Conservation (phyloP, 768 basidiomycete genomes). For the Auriculariales sp. region DNA sequence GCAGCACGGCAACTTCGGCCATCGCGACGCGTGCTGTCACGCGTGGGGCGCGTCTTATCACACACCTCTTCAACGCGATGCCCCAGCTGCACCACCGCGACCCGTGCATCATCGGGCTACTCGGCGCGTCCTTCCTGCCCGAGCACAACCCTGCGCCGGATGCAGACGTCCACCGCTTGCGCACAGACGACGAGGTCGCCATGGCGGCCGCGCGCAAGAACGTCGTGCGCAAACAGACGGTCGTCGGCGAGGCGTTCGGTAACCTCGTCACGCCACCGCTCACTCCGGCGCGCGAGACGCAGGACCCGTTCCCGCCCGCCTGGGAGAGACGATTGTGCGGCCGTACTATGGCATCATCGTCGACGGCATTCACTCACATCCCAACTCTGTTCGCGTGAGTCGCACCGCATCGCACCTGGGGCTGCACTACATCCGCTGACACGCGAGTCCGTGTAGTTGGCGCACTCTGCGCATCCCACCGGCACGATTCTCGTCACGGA, state of each 20-base stretch:
- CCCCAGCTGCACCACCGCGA: conserved; percentile 81
- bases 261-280: conserved; percentile 41
- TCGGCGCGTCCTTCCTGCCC: conserved; percentile 42
- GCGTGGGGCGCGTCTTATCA: conserved; percentile 71
- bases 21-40: conserved; percentile 56
- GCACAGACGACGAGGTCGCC: neutral
- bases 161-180: neutral
- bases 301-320: neutral
- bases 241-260: conserved; percentile 46
- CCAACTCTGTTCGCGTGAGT: conserved; percentile 73
- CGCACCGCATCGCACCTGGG: neutral
- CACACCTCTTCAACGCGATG: conserved; percentile 91
- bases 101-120: conserved; percentile 78
- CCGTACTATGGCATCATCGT: conserved; percentile 86
- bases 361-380: conserved; percentile 84
- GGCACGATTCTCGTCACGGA: conserved; percentile 85
- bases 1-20: conserved; percentile 59
- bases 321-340: conserved; percentile 28
- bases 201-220: conserved; percentile 1
- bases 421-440: neutral
- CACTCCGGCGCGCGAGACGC: conserved; percentile 21
- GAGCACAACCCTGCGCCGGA: neutral
- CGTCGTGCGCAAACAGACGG: conserved; percentile 8
- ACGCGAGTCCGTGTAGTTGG: conserved; percentile 33
- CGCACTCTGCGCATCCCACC: conserved; percentile 69